Base-by-base conservation (phyloP, 306 rosid genomes). In the Trichosanthes truncata region DNA sequence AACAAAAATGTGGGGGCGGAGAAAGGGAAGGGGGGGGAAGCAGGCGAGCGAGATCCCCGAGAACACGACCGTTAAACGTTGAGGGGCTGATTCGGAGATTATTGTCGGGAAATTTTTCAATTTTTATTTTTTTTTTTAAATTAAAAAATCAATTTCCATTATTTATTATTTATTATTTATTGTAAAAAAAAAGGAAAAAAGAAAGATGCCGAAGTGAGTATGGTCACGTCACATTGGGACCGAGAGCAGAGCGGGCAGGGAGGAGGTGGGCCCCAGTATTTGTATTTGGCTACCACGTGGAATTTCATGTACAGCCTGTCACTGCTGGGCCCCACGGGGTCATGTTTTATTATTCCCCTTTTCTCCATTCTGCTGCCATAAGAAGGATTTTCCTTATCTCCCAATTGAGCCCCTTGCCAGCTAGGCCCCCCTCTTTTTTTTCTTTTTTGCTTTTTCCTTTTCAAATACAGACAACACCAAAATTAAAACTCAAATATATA, bases 21-120 rank as follows among this genome's bases (percentile, higher is more conserved):
- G 74, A 66, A 63, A 8, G n/a, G 11, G 20, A 2, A 63, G 3
- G 10, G 63, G 10, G 63, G 48, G 25, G 18, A 31, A 21, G 74
- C 72, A 62, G 73, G 73, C 79, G 48, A 74, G 79, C 67, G 79
- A 76, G 67, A 76, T 35, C 20, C 79, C 67, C 79, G 63, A 78
- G 81, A 61, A 62, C 10, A 46, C 25, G 49, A 78, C 74, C 74
- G 72, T 61, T 78, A 78, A 40, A 78, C 45, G 74, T 29, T 76
- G 66, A 23, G 56, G 41, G 29, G 12, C 21, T 31, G 23, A 63
- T 31, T 66, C 14, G 48, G 55, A 43, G 76, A 69, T 69, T 69
- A n/a, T 68, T 68, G 75, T 68, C 75, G 75, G 74, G 51, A 65
- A 6, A 6, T 7, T 31, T 31, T 62, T 61, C 12, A 7, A 7